Conservation (phyloP, 257 asterid species). For the Solanum chmielewskii region DNA sequence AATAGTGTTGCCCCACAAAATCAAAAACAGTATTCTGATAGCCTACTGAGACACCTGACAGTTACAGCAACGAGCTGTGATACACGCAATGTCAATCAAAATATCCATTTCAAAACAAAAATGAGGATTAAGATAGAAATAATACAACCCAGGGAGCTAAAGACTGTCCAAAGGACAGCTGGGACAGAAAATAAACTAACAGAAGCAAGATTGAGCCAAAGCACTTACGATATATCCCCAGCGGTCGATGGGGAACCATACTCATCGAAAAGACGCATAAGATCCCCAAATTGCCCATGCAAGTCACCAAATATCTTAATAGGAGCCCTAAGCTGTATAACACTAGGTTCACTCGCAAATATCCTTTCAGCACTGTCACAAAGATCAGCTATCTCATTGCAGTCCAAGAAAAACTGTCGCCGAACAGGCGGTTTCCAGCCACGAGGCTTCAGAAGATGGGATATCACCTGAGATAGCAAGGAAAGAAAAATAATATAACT, state of each 20-base stretch:
- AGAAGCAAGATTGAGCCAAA: not conserved
- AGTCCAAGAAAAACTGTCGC: slow-evolving; percentile 93
- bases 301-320: slow-evolving; percentile 95
- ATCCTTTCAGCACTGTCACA: slow-evolving; percentile 95
- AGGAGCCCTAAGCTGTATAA: slow-evolving; percentile 90
- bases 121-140: not conserved
- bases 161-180: not conserved
- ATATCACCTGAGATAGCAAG: slow-evolving; percentile 52
- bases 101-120: not conserved
- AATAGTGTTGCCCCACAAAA: not conserved
- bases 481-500: not conserved
- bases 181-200: not conserved
- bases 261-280: slow-evolving; percentile 98
- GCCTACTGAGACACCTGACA: not conserved
- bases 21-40: not conserved
- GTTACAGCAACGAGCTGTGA: not conserved
- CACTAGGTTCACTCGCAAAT: slow-evolving; percentile 90
- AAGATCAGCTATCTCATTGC: slow-evolving; percentile 98
- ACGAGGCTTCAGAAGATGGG: slow-evolving; percentile 93
- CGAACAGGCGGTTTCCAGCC: slow-evolving; percentile 99
- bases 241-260: slow-evolving; percentile 99
- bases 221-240: slow-evolving; percentile 91
- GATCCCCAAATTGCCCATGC: slow-evolving; percentile 99
- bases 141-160: not conserved
- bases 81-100: not conserved